A percentile compares a stretch with the other conserved stretches of the same genome.
Conservation (phyloP, 2,329 filamentous ascomycete species). For the Stachybotrys echinatus region DNA sequence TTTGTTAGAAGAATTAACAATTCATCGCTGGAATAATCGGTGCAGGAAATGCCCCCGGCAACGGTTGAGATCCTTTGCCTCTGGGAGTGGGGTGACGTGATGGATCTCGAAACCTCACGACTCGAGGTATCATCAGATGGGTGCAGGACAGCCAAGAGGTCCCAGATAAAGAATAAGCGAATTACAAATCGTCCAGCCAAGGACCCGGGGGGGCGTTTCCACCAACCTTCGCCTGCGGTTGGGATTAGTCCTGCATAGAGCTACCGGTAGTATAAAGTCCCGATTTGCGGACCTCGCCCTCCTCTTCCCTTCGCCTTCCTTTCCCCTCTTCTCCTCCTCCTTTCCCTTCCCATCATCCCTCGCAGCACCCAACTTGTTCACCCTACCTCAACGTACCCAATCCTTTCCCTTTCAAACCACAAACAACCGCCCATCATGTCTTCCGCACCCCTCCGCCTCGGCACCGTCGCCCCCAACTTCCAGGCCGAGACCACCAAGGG, state of each 20-base stretch:
- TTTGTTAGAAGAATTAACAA: too few relatives aligned
- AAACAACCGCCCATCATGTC: constrained; percentile 19
- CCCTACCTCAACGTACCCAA: background rate
- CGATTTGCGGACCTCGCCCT: background rate
- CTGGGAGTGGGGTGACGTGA: background rate
- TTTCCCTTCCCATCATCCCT: background rate
- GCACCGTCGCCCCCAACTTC: constrained; percentile 72
- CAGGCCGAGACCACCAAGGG: constrained; percentile 74
- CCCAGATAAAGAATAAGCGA: background rate
- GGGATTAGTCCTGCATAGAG: background rate
- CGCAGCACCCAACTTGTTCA: background rate
- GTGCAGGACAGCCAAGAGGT: background rate
- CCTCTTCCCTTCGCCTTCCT: background rate
- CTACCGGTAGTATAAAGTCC: constrained; percentile 1
- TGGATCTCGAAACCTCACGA: background rate
- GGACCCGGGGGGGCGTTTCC: too few relatives aligned
- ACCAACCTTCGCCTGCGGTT: too few relatives aligned
- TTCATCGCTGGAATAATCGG: too few relatives aligned
- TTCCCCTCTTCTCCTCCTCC: background rate
- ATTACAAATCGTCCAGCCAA: background rate
- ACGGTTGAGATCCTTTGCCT: too few relatives aligned
- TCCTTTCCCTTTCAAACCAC: background rate
- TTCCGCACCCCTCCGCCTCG: constrained; percentile 50
- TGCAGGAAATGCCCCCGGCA: too few relatives aligned
- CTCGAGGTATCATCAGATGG: background rate